Conservation (phyloP, 805 yeast genomes). For the Saturnispora besseyi region DNA sequence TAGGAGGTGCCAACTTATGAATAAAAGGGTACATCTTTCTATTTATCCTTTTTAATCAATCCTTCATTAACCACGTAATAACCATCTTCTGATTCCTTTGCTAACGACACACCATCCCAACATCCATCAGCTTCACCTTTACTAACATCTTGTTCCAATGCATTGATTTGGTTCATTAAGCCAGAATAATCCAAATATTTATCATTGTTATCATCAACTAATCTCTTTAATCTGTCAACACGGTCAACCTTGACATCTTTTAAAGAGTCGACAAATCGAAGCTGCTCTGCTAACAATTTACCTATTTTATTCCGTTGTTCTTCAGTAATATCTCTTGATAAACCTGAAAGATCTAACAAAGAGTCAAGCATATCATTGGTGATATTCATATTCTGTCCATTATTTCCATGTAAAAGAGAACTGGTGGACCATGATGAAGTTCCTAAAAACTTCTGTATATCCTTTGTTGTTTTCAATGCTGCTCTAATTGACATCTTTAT, state of each 20-base stretch:
- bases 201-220: slow-evolving; percentile 22
- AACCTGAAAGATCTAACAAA: slow-evolving; percentile 41
- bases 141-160: slow-evolving; percentile 15
- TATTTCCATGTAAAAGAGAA: slow-evolving; percentile 1
- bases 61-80: slow-evolving; percentile 41
- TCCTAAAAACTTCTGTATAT: slow-evolving; percentile 11
- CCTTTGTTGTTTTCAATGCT: slow-evolving; percentile 13
- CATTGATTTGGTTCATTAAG: slow-evolving; percentile 22
- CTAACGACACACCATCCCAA: slow-evolving; percentile 35
- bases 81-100: slow-evolving; percentile 28
- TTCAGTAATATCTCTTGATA: slow-evolving; percentile 26
- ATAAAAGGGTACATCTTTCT: not conserved
- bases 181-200: slow-evolving; percentile 24
- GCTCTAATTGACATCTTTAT: slow-evolving; percentile 12
- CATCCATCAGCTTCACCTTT: slow-evolving; percentile 35
- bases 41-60: slow-evolving; percentile 30
- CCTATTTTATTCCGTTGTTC: slow-evolving; percentile 26
- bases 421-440: slow-evolving; percentile 23
- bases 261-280: slow-evolving; percentile 40
- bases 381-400: slow-evolving; percentile 6
- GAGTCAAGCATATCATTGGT: slow-evolving; percentile 20
- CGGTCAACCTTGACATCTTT: slow-evolving; percentile 24
- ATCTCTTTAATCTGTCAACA: slow-evolving; percentile 16
- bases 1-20: not conserved
- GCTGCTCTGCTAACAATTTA: slow-evolving; percentile 35